These are phyloP conservation scores for Neocallimastix lanati DNA, from an alignment of 192 early-diverging fungal species.

Conservation along the genomic window DNA sequence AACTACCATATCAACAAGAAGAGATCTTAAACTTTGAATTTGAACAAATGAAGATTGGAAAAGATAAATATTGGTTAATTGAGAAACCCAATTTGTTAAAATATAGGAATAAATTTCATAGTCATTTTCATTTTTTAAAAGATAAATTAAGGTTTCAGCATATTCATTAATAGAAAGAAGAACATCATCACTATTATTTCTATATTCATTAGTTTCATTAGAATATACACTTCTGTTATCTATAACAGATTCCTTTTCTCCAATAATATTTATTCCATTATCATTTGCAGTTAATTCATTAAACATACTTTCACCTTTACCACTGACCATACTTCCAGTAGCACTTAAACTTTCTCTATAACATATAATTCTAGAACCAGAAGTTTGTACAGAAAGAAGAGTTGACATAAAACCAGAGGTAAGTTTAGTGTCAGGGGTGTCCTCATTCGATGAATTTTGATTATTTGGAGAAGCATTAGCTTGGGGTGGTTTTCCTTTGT, in stretches of 20 bases:
- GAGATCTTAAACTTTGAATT: conserved; percentile 25
- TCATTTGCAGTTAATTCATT: neutral
- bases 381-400: neutral
- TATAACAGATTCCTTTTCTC: neutral
- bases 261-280: neutral
- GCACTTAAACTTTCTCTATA: neutral
- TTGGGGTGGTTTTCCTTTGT: no score
- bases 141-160: conserved; percentile 26
- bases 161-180: conserved; percentile 35
- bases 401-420: neutral
- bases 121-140: conserved; percentile 45
- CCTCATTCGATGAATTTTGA: neutral
- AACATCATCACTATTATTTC: conserved; percentile 1
- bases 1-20: conserved; percentile 35
- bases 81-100: conserved; percentile 38
- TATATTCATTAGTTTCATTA: neutral
- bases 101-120: conserved; percentile 55
- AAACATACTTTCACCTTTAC: neutral
- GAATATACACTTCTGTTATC: neutral
- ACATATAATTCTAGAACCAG: neutral
- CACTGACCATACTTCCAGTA: neutral
- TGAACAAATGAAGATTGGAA: conserved; percentile 40
- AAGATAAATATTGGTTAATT: conserved; percentile 54
- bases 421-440: neutral
- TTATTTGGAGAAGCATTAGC: neutral